These are phyloP conservation scores for Fusarium nygamai DNA, from an alignment of 2,329 filamentous ascomycete genomes.

Conservation along the genomic window DNA sequence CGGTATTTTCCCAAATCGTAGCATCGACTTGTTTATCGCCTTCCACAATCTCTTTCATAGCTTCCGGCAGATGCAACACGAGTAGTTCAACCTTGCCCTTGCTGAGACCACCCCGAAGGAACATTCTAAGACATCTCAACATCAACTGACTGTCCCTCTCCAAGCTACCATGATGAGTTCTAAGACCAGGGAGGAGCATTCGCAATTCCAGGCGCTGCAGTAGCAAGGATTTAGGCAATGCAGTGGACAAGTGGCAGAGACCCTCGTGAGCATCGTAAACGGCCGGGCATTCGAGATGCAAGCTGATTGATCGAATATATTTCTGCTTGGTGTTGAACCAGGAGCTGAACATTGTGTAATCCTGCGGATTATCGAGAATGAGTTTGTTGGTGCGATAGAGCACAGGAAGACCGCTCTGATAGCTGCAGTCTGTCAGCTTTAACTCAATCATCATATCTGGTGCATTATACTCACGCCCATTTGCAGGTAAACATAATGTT, in stretches of 20 bases:
- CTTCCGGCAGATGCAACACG: not conserved
- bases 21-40: not conserved
- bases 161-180: not conserved
- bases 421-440: not conserved
- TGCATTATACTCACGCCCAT: not conserved
- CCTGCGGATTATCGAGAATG: not conserved
- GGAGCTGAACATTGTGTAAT: not conserved
- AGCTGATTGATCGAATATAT: not conserved
- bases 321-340: not conserved
- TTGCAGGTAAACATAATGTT: slow-evolving; percentile 4
- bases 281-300: not conserved
- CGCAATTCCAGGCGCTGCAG: not conserved
- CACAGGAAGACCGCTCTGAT: not conserved
- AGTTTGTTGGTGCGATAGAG: slow-evolving; percentile 5
- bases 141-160: not conserved
- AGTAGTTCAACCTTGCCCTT: not conserved
- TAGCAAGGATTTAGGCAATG: not conserved
- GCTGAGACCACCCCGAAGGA: not conserved
- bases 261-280: not conserved
- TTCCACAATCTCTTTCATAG: not conserved
- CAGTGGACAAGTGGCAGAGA: not conserved
- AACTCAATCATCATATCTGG: too few species aligned
- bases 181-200: not conserved
- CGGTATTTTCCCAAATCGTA: not conserved
- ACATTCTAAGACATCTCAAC: not conserved